Conservation (phyloP, 2,329 filamentous ascomycete genomes). For the Passalora sequoiae region DNA sequence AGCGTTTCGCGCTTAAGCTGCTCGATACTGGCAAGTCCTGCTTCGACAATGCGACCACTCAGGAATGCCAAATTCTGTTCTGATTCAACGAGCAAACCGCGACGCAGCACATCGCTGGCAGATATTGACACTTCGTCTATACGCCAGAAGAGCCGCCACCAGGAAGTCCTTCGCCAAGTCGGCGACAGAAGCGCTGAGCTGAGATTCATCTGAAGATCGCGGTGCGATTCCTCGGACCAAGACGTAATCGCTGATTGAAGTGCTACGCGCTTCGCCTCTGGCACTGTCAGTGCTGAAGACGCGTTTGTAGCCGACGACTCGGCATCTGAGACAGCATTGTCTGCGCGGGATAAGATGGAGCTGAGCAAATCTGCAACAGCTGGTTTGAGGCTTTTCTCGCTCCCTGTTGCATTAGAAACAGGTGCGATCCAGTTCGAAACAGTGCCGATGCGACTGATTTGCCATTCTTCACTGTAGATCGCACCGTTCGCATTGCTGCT, state of each 20-base stretch:
- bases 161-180: conserved; percentile 73
- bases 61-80: conserved; percentile 81
- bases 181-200: conserved; percentile 70
- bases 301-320: conserved; percentile 42
- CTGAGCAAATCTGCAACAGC: conserved; percentile 62
- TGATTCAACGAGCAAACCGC: conserved; percentile 69
- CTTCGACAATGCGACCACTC: conserved; percentile 67
- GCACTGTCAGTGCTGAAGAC: conserved; percentile 32
- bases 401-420: conserved; percentile 30
- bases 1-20: conserved; percentile 21
- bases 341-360: conserved; percentile 58
- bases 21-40: conserved; percentile 43
- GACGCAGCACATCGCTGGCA: conserved; percentile 69
- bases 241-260: conserved; percentile 58
- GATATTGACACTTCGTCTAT: conserved; percentile 88
- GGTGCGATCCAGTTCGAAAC: conserved; percentile 26
- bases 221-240: conserved; percentile 77
- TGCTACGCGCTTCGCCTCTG: conserved; percentile 41
- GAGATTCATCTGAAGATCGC: conserved; percentile 74
- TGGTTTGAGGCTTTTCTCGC: conserved; percentile 53
- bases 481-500: conserved; percentile 32
- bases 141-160: conserved; percentile 95
- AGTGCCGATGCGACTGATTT: conserved; percentile 28
- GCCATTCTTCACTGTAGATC: conserved; percentile 34
- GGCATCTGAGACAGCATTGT: conserved; percentile 44